Evolutionary conservation across 345 rosid genomes (phyloP).

Genomic region (Populus tremula): DNA sequence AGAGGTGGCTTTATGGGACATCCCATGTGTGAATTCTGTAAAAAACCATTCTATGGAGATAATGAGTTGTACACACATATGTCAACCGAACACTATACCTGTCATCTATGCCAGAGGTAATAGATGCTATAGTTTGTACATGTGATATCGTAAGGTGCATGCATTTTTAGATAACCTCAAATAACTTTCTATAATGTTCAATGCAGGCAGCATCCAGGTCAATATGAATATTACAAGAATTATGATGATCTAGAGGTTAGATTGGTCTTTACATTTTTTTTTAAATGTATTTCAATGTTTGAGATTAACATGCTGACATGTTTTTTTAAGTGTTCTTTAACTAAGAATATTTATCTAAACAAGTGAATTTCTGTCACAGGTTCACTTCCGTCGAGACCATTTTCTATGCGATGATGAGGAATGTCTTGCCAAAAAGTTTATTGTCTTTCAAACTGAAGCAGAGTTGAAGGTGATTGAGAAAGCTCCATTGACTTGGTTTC

Average conservation of each 20-base stretch:
- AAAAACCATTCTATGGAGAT: conserved; percentile 84
- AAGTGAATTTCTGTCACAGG: conserved; percentile 41
- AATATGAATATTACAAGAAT: conserved; percentile 77
- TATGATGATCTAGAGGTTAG: conserved; percentile 91
- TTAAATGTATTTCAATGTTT: not conserved
- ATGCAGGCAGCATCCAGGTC: conserved; percentile 88
- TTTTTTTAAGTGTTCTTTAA: not conserved
- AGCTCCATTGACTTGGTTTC: not conserved
- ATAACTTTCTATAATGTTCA: not conserved
- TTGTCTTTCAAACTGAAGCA: conserved; percentile 77
- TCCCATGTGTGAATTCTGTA: conserved; percentile 91
- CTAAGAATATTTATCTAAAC: not conserved
- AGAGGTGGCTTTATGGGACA: conserved; percentile 95
- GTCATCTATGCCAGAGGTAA: conserved; percentile 93
- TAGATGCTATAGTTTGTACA: not conserved
- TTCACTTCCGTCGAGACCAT: conserved; percentile 87
- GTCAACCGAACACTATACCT: conserved; percentile 88
- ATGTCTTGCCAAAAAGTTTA: conserved; percentile 85
- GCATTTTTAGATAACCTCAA: not conserved
- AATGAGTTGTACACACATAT: conserved; percentile 85
- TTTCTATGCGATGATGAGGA: conserved; percentile 90
- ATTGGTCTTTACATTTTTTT: conserved; percentile 4
- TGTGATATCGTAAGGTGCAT: not conserved
- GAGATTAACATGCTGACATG: not conserved
- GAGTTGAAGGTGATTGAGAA: conserved; percentile 76